Evolutionary conservation across 2,329 filamentous ascomycete genomes (phyloP), one percentile per base, ranked within the genome.

Genomic region (Xylariomycetidae sp.): DNA sequence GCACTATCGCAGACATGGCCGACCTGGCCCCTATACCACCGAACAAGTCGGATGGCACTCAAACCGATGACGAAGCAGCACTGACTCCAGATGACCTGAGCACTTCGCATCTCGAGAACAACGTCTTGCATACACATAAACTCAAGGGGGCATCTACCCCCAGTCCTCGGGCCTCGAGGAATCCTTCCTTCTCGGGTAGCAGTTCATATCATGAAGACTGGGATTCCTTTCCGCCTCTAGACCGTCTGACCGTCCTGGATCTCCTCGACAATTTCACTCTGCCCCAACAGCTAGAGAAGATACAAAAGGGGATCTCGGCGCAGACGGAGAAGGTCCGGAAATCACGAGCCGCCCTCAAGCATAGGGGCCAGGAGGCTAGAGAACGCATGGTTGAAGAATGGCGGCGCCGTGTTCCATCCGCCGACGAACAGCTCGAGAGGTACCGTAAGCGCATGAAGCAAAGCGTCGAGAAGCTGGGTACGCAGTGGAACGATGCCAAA

Each of bases 231-330:
- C 87, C 89, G 8, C 89, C 90, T 1, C 69, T 96, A 16, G 92
- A 98, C 58, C 85, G 88, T 32, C 70, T 98, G 34, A 89, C 85
- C 25, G 79, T 97, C 37, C 88, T 98, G 51, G 92, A 98, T 56
- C 73, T 98, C 30, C 76, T 98, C 46, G 90, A 96, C 63, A 97
- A 96, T 57, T 80, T 98, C 44, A 86, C 89, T 5, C 70, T 98
- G 19, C 84, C 88, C 1, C 85, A 94, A 53, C 85, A 90, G 49
- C 74, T 98, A 14, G 92, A 97, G 62, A 92, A 85, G 66, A 73
- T 96, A 45, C 89, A 96, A 54, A 83, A 77, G 50, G 84, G 85
- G 23, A 72, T 97, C 38, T 82, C 82, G 17, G 77, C 80, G 5
- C 89, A 96, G 62, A 90, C 81, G 4, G 81, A 92, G 48, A 92